These are phyloP conservation scores for Farysia itapuensis DNA, from an alignment of 1,284 basidiomycete genomes.

Conservation along the genomic window DNA sequence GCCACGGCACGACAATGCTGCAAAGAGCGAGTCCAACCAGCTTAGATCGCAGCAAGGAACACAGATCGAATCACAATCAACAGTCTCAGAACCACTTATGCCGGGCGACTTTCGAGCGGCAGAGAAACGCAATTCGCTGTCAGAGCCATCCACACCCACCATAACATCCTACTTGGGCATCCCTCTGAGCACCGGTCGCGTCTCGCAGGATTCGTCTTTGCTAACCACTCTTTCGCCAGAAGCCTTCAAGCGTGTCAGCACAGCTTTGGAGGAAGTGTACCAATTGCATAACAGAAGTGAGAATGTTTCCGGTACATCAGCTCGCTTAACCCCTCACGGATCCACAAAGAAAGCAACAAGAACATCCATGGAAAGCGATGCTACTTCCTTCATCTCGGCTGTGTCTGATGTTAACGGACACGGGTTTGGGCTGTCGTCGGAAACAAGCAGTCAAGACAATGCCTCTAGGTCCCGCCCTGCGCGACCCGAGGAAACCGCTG, in stretches of 20 bases:
- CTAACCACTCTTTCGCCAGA: slow-evolving; percentile 44
- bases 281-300: no score
- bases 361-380: slow-evolving; percentile 37
- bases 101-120: slow-evolving; percentile 10
- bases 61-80: not conserved
- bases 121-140: not conserved
- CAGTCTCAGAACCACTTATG: slow-evolving; percentile 3
- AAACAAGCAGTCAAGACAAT: no score
- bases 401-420: slow-evolving; percentile 14
- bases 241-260: slow-evolving; percentile 52
- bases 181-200: no score
- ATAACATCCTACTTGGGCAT: no score
- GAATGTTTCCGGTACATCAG: no score
- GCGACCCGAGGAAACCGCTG: no score
- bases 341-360: slow-evolving; percentile 5
- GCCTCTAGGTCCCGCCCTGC: no score
- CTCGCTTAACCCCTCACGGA: no score
- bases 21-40: no score
- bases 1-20: no score
- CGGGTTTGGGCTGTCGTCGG: no score
- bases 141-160: not conserved
- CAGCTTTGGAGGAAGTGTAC: slow-evolving; percentile 50
- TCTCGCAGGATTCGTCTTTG: slow-evolving; percentile 11
- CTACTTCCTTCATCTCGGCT: slow-evolving; percentile 38
- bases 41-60: no score